Evolutionary conservation across 352 stramenopile genomes (phyloP).

Genomic region (Plasmopara halstedii): DNA sequence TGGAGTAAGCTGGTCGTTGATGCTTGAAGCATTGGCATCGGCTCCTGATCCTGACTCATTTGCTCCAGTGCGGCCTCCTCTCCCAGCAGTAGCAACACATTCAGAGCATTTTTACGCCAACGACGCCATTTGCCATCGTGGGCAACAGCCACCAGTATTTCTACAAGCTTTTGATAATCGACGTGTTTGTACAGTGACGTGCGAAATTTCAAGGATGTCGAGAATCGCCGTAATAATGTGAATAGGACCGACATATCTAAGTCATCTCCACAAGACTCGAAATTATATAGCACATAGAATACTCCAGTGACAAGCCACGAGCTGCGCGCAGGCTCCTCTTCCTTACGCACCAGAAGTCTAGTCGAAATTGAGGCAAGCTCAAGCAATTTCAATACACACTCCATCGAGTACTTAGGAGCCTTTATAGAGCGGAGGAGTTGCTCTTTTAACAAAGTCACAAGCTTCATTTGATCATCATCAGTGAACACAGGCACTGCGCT

Average conservation of each 20-base stretch:
- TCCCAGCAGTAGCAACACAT: conserved; percentile 40
- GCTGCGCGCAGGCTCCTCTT: conserved; percentile 20
- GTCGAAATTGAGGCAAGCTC: conserved; percentile 26
- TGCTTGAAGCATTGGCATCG: conserved; percentile 12
- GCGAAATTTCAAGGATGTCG: conserved; percentile 25
- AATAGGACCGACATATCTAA: conserved; percentile 42
- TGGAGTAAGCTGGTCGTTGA: conserved; percentile 8
- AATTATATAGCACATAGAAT: conserved; percentile 38
- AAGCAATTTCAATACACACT: conserved; percentile 45
- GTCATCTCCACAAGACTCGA: conserved; percentile 27
- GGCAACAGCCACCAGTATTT: conserved; percentile 29
- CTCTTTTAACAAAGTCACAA: conserved; percentile 21
- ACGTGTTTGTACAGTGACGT: conserved; percentile 35
- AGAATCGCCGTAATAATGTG: conserved; percentile 35
- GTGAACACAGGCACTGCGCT: conserved; percentile 7
- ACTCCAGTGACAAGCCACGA: conserved; percentile 45
- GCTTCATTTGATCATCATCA: conserved; percentile 8
- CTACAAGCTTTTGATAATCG: conserved; percentile 34
- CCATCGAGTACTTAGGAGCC: conserved; percentile 36
- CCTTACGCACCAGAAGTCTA: neutral
- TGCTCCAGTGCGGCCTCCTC: conserved; percentile 34
- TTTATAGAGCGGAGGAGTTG: conserved; percentile 35
- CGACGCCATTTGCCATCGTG: conserved; percentile 25
- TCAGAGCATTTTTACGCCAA: conserved; percentile 30
- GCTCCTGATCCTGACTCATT: conserved; percentile 11